Conservation (phyloP, 2,329 filamentous ascomycete species). For the Sphaerostilbella broomeana region DNA sequence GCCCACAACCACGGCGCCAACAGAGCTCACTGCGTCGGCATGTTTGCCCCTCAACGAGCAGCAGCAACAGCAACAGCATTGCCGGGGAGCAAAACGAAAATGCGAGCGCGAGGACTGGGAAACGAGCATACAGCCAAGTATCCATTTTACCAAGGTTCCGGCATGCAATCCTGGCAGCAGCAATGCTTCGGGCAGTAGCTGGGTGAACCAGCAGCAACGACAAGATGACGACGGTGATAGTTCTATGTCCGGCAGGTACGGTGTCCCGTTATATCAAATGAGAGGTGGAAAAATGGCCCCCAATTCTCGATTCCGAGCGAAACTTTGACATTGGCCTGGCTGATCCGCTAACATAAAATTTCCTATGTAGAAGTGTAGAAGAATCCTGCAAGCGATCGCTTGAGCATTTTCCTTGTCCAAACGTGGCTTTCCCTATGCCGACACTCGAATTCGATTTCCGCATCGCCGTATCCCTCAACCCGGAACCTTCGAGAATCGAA, state of each 20-base stretch:
- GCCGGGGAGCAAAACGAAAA: constrained; percentile 13
- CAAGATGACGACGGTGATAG: constrained; percentile 9
- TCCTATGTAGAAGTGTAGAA: constrained; percentile 27
- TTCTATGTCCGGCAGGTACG: constrained; percentile 11
- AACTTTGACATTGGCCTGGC: not conserved
- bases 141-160: constrained; percentile 9
- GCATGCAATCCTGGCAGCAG: not conserved
- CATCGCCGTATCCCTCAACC: constrained; percentile 40
- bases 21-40: constrained; percentile 24
- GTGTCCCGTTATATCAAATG: too few relatives aligned
- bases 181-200: constrained; percentile 7
- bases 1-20: constrained; percentile 27
- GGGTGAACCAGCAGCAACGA: constrained; percentile 7
- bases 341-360: constrained; percentile 12
- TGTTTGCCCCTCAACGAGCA: constrained; percentile 17
- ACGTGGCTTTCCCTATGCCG: constrained; percentile 39
- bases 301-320: too few relatives aligned
- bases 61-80: too few relatives aligned
- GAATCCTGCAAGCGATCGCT: constrained; percentile 33
- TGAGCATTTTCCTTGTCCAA: constrained; percentile 36
- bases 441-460: constrained; percentile 44
- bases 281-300: too few relatives aligned
- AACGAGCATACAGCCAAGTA: constrained; percentile 20
- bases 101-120: constrained; percentile 24
- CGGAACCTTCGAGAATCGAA: constrained; percentile 37